Percentiles rank a stretch among this genome's conserved stretches.
Conservation (phyloP, 2,329 filamentous ascomycete genomes). For the Aspergillus sp. region DNA sequence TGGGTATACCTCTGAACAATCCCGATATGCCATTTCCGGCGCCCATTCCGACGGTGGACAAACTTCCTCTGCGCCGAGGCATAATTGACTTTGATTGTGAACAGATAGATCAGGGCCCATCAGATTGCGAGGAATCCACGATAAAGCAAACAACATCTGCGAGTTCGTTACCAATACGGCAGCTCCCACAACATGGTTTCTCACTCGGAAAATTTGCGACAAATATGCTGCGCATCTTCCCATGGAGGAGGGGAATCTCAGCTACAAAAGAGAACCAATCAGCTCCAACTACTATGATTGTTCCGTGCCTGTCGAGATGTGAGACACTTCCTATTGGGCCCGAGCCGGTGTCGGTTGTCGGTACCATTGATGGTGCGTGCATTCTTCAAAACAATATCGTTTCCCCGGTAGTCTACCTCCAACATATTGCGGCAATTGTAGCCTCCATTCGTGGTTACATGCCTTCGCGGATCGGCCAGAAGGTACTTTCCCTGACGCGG, state of each 20-base stretch:
- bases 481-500: neutral
- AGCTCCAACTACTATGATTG: neutral
- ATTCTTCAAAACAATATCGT: slow-evolving; percentile 8
- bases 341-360: neutral
- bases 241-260: neutral
- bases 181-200: neutral
- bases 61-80: slow-evolving; percentile 18
- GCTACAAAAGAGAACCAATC: neutral
- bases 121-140: neutral
- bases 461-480: neutral
- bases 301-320: neutral
- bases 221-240: neutral
- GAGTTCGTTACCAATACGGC: neutral
- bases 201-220: neutral
- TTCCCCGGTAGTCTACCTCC: neutral
- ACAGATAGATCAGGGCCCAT: neutral
- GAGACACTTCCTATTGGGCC: neutral
- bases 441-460: neutral
- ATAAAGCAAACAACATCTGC: neutral
- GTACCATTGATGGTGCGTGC: neutral
- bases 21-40: slow-evolving; percentile 21
- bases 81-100: slow-evolving; percentile 3
- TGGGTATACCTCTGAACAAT: slow-evolving; percentile 14
- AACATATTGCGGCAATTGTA: neutral
- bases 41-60: slow-evolving; percentile 22